Percentiles rank a stretch among this genome's conserved stretches.
Conservation (phyloP, 805 yeast genomes). For the Lipomyces spencermartinsiae region DNA sequence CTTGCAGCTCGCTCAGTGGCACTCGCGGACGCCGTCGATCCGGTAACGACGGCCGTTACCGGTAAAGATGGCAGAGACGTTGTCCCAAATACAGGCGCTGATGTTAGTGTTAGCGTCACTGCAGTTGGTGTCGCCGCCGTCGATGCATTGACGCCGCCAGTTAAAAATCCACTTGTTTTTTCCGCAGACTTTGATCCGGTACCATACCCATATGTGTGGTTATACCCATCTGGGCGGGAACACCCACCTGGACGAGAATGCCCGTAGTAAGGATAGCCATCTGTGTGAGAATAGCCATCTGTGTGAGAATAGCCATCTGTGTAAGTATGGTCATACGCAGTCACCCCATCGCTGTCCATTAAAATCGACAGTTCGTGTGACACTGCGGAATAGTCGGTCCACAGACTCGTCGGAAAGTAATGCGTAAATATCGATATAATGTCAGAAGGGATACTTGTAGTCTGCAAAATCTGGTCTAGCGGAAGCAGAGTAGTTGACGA, state of each 20-base stretch:
- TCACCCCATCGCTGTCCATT: constrained; percentile 20
- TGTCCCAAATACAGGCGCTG: not conserved
- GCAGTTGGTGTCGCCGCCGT: not conserved
- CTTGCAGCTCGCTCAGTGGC: not conserved
- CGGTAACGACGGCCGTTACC: not conserved
- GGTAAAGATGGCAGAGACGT: not conserved
- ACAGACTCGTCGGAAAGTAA: constrained; percentile 29
- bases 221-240: not conserved
- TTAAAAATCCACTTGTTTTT: not conserved
- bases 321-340: not conserved
- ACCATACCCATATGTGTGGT: not conserved
- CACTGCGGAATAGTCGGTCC: constrained; percentile 23
- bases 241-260: no score
- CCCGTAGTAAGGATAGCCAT: no score
- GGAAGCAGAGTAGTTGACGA: constrained; percentile 14
- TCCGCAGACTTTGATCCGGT: not conserved
- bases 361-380: constrained; percentile 14
- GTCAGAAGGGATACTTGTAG: constrained; percentile 21
- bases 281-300: no score
- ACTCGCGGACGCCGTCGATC: not conserved
- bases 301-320: not conserved
- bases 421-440: constrained; percentile 27
- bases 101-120: not conserved
- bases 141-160: not conserved
- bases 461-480: constrained; percentile 12